Evolutionary conservation across 2,329 filamentous ascomycete genomes (phyloP).

Genomic region (Orbilia quercus): DNA sequence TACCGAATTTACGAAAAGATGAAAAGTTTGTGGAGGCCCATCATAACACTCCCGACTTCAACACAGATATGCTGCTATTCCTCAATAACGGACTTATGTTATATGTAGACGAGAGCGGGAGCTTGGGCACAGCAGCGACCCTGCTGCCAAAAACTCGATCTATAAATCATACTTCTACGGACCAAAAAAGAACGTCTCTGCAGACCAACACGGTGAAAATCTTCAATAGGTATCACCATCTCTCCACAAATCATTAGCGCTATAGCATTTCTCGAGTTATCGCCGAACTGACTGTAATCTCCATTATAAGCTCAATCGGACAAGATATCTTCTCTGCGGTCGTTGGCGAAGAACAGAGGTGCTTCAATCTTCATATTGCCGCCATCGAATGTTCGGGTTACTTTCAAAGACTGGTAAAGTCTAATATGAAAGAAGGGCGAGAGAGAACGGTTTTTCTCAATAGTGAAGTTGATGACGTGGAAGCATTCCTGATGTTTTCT

Average conservation of each 20-base stretch:
- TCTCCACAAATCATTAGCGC: no score
- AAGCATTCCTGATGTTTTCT: conserved; percentile 23
- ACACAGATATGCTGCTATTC: conserved; percentile 20
- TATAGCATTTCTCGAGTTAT: no score
- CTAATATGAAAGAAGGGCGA: conserved; percentile 22
- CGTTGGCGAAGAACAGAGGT: conserved; percentile 3
- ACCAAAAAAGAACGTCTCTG: neutral
- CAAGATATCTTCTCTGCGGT: conserved; percentile 10
- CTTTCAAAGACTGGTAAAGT: conserved; percentile 20
- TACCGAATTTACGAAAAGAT: neutral
- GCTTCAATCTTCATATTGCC: conserved; percentile 20
- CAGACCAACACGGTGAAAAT: neutral
- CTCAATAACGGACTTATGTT: neutral
- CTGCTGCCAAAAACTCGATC: no score
- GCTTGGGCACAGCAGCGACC: no score
- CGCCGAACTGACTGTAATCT: neutral
- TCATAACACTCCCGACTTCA: conserved; percentile 1
- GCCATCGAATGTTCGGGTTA: conserved; percentile 30
- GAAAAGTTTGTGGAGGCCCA: neutral
- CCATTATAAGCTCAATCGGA: neutral
- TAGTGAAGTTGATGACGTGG: conserved; percentile 20
- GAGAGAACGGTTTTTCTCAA: conserved; percentile 6
- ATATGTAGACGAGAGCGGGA: neutral
- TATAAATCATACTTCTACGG: no score
- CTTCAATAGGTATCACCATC: neutral